A percentile compares a stretch with the other conserved stretches of the same genome.
Conservation (phyloP, 2,329 filamentous ascomycete genomes). For the Paracamarosporium sp. region DNA sequence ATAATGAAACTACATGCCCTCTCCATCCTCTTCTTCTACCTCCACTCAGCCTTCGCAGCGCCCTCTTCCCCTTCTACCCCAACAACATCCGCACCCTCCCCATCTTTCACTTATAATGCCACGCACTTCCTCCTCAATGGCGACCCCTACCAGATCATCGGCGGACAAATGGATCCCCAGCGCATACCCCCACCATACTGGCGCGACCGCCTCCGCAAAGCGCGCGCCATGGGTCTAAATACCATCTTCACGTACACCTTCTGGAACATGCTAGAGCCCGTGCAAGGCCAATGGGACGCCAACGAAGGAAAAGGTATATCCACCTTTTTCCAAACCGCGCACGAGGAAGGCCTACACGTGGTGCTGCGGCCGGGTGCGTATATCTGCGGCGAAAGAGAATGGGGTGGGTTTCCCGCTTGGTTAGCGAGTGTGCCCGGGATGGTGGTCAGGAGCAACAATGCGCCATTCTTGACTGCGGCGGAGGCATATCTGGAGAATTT, state of each 20-base stretch:
- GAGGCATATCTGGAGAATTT: conserved; percentile 49
- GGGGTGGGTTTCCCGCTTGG: conserved; percentile 59
- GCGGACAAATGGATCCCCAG: conserved; percentile 60
- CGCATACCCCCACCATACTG: conserved; percentile 57
- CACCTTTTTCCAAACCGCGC: conserved; percentile 55
- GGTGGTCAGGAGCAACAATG: conserved; percentile 51
- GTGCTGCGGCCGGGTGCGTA: conserved; percentile 58
- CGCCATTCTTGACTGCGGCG: conserved; percentile 48
- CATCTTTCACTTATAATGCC: conserved; percentile 50
- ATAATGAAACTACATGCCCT: background rate
- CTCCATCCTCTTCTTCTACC: background rate
- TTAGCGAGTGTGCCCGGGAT: conserved; percentile 50
- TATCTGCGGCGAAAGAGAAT: conserved; percentile 58
- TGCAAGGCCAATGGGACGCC: conserved; percentile 48
- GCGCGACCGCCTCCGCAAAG: conserved; percentile 54
- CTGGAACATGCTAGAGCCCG: conserved; percentile 58
- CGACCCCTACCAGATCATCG: conserved; percentile 52
- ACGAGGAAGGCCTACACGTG: conserved; percentile 56
- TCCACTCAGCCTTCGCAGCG: background rate
- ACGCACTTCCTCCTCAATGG: conserved; percentile 51
- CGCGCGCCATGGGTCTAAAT: conserved; percentile 57
- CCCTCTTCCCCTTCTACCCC: background rate
- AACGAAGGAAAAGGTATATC: conserved; percentile 56
- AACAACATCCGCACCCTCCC: background rate
- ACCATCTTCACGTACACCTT: conserved; percentile 60